Base-by-base conservation (phyloP, 2,329 filamentous ascomycete species). In the Chrysosporium queenslandicum region DNA sequence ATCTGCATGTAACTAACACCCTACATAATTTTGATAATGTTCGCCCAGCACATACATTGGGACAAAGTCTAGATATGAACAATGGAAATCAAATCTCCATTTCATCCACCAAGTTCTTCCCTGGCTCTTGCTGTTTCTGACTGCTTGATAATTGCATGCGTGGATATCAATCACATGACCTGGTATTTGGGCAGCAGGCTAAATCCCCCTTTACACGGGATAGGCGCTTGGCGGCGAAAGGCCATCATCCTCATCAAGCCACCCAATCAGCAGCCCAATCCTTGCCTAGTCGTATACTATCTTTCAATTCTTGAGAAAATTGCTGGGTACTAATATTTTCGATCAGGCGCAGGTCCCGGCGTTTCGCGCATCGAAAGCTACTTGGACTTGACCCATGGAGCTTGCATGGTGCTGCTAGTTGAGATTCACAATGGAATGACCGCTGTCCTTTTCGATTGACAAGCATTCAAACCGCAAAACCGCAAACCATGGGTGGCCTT, bases 401-500 rank as follows among this genome's bases (percentile, higher is more conserved):
- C n/a, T 36, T 30, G 32, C 20, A 12, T 20, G 12, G 36, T 41
- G 32, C 14, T 37, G 45, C 16, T 37, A 9, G 16, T 4, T 27
- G 40, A 6, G 18, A 25, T 9, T 12, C 27, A 39, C 40, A 11
- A 51, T 45, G 41, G 30, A 36, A 51, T 51, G 30, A 51, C 30
- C 29, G 30, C 21, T 5, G 14, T 20, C 25, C 25, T 14, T 16
- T 14, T 43, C 18, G n/a, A 27, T 27, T 30, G 34, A 41, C 34
- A 25, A 27, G 32, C 6, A 51, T 32, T 42, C 20, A 18, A 40
- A 18, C n/a, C n/a, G n/a, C 32, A 16, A 23, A 29, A 58, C 55
- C 76, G 75, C 71, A 56, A 55, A 66, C 52, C 55, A 74, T 80
- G 77, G 79, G 81, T 68, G 81, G 81, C 61, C 72, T 84, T 42